phyloP scores from a whole-genome alignment of 2,329 filamentous ascomycete species.

The Hymenoscyphus repandus region DNA sequence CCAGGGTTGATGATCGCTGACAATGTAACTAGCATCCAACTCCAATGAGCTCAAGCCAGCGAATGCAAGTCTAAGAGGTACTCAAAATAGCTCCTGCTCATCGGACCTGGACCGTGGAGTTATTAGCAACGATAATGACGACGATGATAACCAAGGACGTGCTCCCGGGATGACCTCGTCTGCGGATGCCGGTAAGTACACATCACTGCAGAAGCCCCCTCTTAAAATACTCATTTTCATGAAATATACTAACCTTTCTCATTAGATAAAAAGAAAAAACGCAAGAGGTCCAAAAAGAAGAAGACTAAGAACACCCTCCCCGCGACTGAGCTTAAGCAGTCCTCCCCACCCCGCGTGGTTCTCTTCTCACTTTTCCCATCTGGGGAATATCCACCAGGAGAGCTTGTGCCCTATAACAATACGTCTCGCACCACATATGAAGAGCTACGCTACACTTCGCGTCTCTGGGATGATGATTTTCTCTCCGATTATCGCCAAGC shows the following conservation, averaged over 20 bases:
- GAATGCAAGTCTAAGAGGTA: constrained; percentile 8
- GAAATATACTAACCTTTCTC: neutral
- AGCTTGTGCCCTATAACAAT: constrained; percentile 80
- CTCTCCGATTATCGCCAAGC: constrained; percentile 75
- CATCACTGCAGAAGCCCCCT: neutral
- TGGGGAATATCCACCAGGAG: constrained; percentile 67
- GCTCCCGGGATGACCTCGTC: constrained; percentile 10
- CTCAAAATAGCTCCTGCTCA: constrained; percentile 14
- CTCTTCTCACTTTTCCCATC: constrained; percentile 70
- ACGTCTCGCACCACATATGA: constrained; percentile 72
- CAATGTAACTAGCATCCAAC: constrained; percentile 12
- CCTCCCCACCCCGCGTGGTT: constrained; percentile 69
- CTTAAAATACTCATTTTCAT: neutral
- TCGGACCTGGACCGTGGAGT: constrained; percentile 23
- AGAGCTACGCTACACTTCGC: constrained; percentile 64
- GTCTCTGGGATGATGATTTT: constrained; percentile 75
- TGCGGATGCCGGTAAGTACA: constrained; percentile 12
- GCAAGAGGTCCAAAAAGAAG: constrained; percentile 57
- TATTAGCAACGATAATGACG: constrained; percentile 17
- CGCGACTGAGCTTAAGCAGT: constrained; percentile 66
- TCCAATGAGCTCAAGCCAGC: constrained; percentile 17
- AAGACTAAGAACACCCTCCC: constrained; percentile 62
- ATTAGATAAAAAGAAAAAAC: constrained; percentile 64
- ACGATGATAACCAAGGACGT: constrained; percentile 14
- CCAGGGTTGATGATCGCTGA: neutral